Evolutionary conservation across 1,139 yeast species (phyloP).

Genomic region (Suhomyces bribrorum): DNA sequence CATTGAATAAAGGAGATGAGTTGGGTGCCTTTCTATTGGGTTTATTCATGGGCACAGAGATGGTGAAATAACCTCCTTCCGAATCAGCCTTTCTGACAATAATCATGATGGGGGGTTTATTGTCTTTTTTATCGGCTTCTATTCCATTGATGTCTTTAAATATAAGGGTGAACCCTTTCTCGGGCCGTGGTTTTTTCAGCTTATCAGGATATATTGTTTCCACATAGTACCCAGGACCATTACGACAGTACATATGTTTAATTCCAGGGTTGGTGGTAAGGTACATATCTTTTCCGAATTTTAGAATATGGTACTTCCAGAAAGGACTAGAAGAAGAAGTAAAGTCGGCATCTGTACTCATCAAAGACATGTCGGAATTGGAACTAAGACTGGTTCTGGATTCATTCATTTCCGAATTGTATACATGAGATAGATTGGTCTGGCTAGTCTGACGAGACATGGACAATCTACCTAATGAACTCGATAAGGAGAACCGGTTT

Average conservation of each 20-base stretch:
- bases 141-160: conserved; percentile 35
- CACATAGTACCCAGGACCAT: conserved; percentile 59
- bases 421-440: conserved; percentile 1
- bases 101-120: conserved; percentile 29
- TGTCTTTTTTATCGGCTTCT: conserved; percentile 19
- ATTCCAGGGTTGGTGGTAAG: conserved; percentile 61
- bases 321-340: conserved; percentile 31
- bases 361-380: conserved; percentile 9
- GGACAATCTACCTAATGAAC: conserved; percentile 13
- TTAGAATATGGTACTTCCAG: conserved; percentile 63
- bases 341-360: conserved; percentile 14
- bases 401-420: conserved; percentile 4
- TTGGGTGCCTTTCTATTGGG: conserved; percentile 8
- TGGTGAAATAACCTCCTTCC: conserved; percentile 35
- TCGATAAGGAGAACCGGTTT: conserved; percentile 13
- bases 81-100: conserved; percentile 28
- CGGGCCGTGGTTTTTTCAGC: conserved; percentile 13
- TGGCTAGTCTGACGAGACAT: neutral
- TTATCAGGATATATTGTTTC: conserved; percentile 30
- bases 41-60: conserved; percentile 22
- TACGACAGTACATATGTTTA: conserved; percentile 54
- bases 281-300: conserved; percentile 51
- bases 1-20: conserved; percentile 22
- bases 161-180: conserved; percentile 32
- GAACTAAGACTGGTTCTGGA: conserved; percentile 14